Evolutionary conservation across 257 asterid genomes (phyloP).

Genomic region (Nicotiana knightiana): DNA sequence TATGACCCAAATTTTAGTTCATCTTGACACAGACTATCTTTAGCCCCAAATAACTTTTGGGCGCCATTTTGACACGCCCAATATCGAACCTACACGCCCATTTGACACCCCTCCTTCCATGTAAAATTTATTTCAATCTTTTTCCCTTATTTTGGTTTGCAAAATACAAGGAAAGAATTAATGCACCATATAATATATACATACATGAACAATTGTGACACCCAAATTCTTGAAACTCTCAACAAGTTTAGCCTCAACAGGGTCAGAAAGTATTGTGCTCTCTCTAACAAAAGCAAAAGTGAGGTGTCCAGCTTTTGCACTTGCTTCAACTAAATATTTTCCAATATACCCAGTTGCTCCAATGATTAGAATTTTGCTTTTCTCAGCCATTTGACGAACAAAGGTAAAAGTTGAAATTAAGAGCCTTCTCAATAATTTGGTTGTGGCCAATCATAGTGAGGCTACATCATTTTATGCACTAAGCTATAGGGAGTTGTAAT

Average conservation of each 20-base stretch:
- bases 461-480: background rate
- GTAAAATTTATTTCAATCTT: background rate
- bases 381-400: slow-evolving; percentile 42
- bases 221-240: slow-evolving; percentile 57
- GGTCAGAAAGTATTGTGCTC: slow-evolving; percentile 38
- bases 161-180: background rate
- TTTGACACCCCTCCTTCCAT: no score
- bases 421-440: background rate
- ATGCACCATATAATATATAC: background rate
- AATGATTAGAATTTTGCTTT: slow-evolving; percentile 73
- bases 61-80: no score
- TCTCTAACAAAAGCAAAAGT: slow-evolving; percentile 62
- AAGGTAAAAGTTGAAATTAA: background rate
- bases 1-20: no score
- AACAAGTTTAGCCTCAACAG: slow-evolving; percentile 51
- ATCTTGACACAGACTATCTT: no score
- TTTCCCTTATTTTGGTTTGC: background rate
- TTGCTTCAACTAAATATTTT: slow-evolving; percentile 63
- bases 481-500: background rate
- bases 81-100: no score
- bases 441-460: background rate
- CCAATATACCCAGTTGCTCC: slow-evolving; percentile 91
- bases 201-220: slow-evolving; percentile 48
- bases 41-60: no score
- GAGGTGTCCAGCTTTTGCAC: slow-evolving; percentile 63